These are phyloP conservation scores for Lupinus albus DNA, from an alignment of 306 rosid species.

Conservation along the genomic window DNA sequence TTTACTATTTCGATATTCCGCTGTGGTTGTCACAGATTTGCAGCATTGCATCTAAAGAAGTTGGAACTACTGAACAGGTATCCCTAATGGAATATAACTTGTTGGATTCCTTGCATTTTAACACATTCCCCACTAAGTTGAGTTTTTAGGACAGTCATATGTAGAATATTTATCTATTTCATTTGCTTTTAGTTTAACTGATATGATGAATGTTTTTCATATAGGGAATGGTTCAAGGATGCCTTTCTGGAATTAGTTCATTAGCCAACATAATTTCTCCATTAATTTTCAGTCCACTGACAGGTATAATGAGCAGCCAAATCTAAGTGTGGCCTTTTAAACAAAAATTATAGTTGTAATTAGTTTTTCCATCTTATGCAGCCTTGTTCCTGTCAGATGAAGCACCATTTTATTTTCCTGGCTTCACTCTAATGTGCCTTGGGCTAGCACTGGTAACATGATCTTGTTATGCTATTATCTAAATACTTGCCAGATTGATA, in stretches of 20 bases:
- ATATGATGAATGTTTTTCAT: constrained; percentile 7
- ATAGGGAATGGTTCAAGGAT: constrained; percentile 93
- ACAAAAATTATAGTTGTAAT: constrained; percentile 30
- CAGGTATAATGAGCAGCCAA: constrained; percentile 53
- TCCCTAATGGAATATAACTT: background rate
- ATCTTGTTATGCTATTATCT: background rate
- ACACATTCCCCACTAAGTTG: background rate
- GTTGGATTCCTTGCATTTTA: background rate
- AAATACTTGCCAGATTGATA: background rate
- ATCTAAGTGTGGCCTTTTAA: background rate
- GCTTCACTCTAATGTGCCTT: constrained; percentile 79
- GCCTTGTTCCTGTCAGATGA: constrained; percentile 78
- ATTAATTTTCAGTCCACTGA: constrained; percentile 73
- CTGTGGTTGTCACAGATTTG: constrained; percentile 57
- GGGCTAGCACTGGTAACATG: constrained; percentile 62
- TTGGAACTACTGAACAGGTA: constrained; percentile 80
- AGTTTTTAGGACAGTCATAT: background rate
- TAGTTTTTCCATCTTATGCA: constrained; percentile 40
- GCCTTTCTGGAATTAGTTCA: constrained; percentile 78
- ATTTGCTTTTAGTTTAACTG: constrained; percentile 8
- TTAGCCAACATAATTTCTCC: constrained; percentile 78
- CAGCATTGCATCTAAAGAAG: constrained; percentile 90
- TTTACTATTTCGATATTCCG: no score
- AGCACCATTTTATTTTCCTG: constrained; percentile 87
- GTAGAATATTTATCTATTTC: background rate